Evolutionary conservation across 345 rosid species (phyloP).

Genomic region (Lumnitzera racemosa): DNA sequence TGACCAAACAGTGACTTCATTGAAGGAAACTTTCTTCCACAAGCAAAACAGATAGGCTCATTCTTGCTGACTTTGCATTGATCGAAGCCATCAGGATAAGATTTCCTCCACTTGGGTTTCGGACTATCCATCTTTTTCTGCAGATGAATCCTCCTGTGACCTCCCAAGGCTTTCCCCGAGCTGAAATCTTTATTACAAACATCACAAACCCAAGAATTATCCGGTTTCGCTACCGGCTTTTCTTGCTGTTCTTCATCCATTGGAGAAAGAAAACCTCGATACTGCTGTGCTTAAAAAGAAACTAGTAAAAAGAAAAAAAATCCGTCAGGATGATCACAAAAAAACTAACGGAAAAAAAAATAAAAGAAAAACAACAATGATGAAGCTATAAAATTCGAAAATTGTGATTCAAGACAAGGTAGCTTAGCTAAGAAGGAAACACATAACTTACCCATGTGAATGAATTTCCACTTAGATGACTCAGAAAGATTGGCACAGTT

Average conservation of each 20-base stretch:
- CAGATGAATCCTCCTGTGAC: conserved; percentile 16
- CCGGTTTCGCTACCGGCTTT: background rate
- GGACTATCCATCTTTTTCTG: background rate
- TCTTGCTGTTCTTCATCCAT: conserved; percentile 2
- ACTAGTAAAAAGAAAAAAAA: no score
- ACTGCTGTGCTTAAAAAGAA: no score
- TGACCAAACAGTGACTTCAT: conserved; percentile 39
- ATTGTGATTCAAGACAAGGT: background rate
- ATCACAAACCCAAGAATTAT: background rate
- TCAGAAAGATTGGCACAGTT: background rate
- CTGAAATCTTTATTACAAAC: conserved; percentile 10
- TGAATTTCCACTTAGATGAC: background rate
- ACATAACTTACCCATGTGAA: background rate
- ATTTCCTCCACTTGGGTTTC: background rate
- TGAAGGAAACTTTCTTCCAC: conserved; percentile 31
- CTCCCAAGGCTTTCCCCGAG: conserved; percentile 12
- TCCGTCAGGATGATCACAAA: no score
- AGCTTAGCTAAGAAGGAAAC: conserved; percentile 5
- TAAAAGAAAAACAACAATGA: background rate
- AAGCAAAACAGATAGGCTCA: conserved; percentile 16
- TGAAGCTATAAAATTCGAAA: background rate
- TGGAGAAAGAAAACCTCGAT: background rate
- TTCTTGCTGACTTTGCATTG: background rate
- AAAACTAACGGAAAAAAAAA: no score
- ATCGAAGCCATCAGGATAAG: background rate